Percentiles rank a stretch among this genome's conserved stretches.
Conservation (phyloP, 2,329 filamentous ascomycete species). For the Exophiala dermatitidis region DNA sequence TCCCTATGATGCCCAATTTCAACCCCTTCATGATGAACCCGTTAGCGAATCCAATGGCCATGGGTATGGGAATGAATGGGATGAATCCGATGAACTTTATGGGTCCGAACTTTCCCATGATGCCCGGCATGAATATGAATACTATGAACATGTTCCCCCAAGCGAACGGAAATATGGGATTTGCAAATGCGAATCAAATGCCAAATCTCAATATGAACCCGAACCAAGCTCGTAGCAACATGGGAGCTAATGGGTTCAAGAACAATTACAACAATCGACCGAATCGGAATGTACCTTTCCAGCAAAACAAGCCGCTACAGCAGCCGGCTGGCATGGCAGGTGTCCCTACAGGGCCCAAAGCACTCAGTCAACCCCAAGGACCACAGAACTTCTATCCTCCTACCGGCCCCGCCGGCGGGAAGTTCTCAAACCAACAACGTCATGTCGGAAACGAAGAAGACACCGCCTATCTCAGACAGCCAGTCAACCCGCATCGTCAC, state of each 20-base stretch:
- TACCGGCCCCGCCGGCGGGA: conserved; percentile 26
- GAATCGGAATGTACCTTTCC: conserved; percentile 12
- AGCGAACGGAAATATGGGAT: conserved; percentile 31
- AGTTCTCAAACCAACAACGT: conserved; percentile 54
- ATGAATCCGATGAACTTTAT: conserved; percentile 30
- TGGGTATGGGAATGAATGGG: conserved; percentile 31
- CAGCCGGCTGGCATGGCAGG: conserved; percentile 27
- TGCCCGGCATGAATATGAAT: conserved; percentile 34
- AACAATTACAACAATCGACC: conserved; percentile 30
- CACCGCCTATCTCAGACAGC: conserved; percentile 89
- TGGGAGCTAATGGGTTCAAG: conserved; percentile 27
- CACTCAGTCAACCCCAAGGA: conserved; percentile 13
- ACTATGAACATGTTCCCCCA: conserved; percentile 30
- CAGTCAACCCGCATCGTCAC: conserved; percentile 87
- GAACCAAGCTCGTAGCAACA: conserved; percentile 23
- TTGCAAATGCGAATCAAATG: conserved; percentile 27
- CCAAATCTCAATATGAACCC: conserved; percentile 30
- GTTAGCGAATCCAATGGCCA: conserved; percentile 40
- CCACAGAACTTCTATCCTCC: conserved; percentile 18
- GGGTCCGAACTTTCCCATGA: conserved; percentile 26
- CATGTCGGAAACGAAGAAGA: conserved; percentile 62
- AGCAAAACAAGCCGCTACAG: conserved; percentile 25
- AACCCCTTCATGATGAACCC: conserved; percentile 38
- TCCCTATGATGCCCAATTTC: conserved; percentile 25
- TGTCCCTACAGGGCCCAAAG: conserved; percentile 26